Evolutionary conservation across 2,329 filamentous ascomycete species (phyloP).

Genomic region (Diplodia intermedia): DNA sequence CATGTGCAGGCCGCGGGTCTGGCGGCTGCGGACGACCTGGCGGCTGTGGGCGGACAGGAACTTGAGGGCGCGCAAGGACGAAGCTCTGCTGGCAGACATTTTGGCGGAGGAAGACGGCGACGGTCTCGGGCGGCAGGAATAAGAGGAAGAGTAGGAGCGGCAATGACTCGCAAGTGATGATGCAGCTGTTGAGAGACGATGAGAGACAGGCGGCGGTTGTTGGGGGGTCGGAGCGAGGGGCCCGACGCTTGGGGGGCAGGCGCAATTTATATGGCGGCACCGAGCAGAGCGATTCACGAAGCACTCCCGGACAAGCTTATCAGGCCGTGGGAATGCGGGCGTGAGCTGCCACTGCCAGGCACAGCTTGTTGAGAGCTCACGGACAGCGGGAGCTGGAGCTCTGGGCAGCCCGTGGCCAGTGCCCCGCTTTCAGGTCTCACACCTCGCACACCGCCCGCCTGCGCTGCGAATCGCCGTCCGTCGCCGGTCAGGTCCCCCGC

Average conservation of each 20-base stretch:
- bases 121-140: conserved; percentile 12
- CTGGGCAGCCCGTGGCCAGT: conserved; percentile 6
- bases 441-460: not conserved
- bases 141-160: conserved; percentile 10
- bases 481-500: conserved; percentile 21
- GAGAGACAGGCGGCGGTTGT: not conserved
- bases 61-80: conserved; percentile 52
- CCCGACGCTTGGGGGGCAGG: not conserved
- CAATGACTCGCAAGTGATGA: conserved; percentile 17
- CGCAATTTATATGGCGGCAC: conserved; percentile 7
- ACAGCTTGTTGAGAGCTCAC: conserved; percentile 29
- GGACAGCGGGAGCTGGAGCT: conserved; percentile 26
- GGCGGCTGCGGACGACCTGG: conserved; percentile 35
- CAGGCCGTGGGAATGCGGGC: conserved; percentile 1
- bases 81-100: conserved; percentile 54
- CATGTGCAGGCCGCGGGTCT: conserved; percentile 63
- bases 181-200: conserved; percentile 11
- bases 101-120: conserved; percentile 32
- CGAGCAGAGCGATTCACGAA: conserved; percentile 1
- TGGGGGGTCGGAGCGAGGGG: conserved; percentile 7
- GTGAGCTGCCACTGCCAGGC: conserved; percentile 6
- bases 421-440: conserved; percentile 8
- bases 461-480: not conserved
- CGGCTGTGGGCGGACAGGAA: conserved; percentile 49
- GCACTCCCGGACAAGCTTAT: conserved; percentile 12